These are phyloP conservation scores for Fusarium ramigenum DNA, from an alignment of 2,329 filamentous ascomycete species.

Conservation along the genomic window DNA sequence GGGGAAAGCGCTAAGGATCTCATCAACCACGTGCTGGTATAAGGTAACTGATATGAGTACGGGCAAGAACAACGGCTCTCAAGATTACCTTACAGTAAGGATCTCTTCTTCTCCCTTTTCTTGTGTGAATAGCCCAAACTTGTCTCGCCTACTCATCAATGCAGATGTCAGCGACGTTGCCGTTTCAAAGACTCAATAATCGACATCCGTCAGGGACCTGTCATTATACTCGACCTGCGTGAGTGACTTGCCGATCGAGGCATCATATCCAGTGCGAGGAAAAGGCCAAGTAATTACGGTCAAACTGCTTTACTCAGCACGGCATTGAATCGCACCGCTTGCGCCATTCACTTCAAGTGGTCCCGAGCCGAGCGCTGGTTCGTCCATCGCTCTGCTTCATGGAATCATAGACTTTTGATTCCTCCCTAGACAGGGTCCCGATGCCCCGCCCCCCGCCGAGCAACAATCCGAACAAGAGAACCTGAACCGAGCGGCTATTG, in stretches of 20 bases:
- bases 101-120: background rate
- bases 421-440: slow-evolving; percentile 17
- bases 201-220: background rate
- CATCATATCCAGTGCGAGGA: slow-evolving; percentile 6
- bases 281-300: slow-evolving; percentile 6
- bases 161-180: background rate
- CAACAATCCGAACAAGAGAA: slow-evolving; percentile 16
- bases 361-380: slow-evolving; percentile 31
- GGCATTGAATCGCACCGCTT: slow-evolving; percentile 36
- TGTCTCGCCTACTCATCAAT: background rate
- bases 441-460: slow-evolving; percentile 28
- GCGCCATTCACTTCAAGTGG: slow-evolving; percentile 35
- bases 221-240: slow-evolving; percentile 6
- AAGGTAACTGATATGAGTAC: background rate
- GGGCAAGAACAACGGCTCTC: background rate
- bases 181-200: background rate
- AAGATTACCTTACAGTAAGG: background rate
- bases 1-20: background rate
- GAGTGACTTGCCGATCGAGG: slow-evolving; percentile 19
- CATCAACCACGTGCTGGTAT: slow-evolving; percentile 11
- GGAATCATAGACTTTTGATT: slow-evolving; percentile 36
- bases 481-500: slow-evolving; percentile 12
- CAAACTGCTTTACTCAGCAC: slow-evolving; percentile 31
- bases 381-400: slow-evolving; percentile 24
- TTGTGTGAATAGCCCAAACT: background rate